Evolutionary conservation across 78 protist species (phyloP), one percentile per base, ranked within the genome.

Genomic region (Dictyostelium intermedium): DNA sequence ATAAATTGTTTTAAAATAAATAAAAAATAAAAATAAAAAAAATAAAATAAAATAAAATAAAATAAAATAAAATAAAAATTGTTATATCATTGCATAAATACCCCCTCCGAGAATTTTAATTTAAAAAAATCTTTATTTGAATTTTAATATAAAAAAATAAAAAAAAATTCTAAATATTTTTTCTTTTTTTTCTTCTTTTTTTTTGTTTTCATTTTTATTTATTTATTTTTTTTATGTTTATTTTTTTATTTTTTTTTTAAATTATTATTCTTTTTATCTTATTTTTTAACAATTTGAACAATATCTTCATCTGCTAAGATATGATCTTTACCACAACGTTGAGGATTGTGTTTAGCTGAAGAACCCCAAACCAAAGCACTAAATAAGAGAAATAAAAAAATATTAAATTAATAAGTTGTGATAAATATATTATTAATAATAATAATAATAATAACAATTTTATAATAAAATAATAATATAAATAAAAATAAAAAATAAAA

Each of bases 311-410:
- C 99, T 7, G 76, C 96, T 3, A 99, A 97, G 2, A 95, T 43
- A 78, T 99, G 99, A 73, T 92, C 98, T 56, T 63, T 92, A 18
- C 99, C 99, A 25, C 91, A 97, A 77, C 80, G 60, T 79, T 97
- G 99, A 23, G 99, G 99, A 50, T 96, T 91, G 85, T 97, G 98
- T 95, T 99, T 99, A 43, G 96, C 99, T 5, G 98, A 96, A 10
- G 95, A 5, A 30, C 99, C 99, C 99, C 99, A 99, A 32, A 99
- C 99, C 79, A 89, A 32, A 2, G 99, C 99, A 56, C 98, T 96
- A 63, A 13, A 13, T 18, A 39, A 4, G 43, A 7, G 35, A 37
- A 74, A 74, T 3, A 25, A 11, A 11, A 27, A 66, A 66, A 66
- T 11, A 27, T 25, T 6, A 20, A 47, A 39, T 39, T 39, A 39